Base-by-base conservation (phyloP, 2,329 filamentous ascomycete species). In the Botryotinia convoluta region DNA sequence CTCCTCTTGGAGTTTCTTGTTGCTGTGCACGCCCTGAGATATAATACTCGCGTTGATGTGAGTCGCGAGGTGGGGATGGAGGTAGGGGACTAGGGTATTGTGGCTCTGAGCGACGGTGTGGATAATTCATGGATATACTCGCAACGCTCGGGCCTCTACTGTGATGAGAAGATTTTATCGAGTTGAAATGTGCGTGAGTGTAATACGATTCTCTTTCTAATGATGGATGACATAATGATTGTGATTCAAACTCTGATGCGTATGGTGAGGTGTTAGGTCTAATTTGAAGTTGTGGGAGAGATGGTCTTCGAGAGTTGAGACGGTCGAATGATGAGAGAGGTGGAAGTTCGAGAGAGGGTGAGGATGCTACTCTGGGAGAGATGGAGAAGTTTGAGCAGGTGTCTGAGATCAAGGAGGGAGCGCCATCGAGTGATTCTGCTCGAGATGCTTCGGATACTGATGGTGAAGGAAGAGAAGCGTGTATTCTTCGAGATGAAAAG, bases 361-460 rank as follows among this genome's bases (percentile, higher is more conserved):
- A 81, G 6, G 76, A 75, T 35, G 77, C 76, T 35, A 80, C 68
- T 3, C 78, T 76, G 26, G 89, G 88, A 18, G 90, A 91, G 44
- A 86, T 86, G 6, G 89, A 90, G 79, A 89, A 88, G 72, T 87
- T 85, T 1, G 90, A 91, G 75, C 87, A 87, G 42, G 85, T 84
- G 80, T 96, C 93, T 0, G 92, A 94, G 68, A 93, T 86, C 75
- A 93, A 85, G 1, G 91, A 92, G 10, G 91, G 91, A 7, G 90
- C 88, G 44, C 85, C 85, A 62, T 92, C 90, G 26, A 87, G 83
- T 3, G 85, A 87, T 29, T 87, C 86, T 68, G 84, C 82, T 74
- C 85, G 84, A 3, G 91, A 93, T 57, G 87, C 85, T 71, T 91
- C 88, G 3, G 89, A 91, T 77, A 86, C 88, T 69, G 88, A 86